Base-by-base conservation (phyloP, 345 rosid genomes). In the Sonneratia alba region DNA sequence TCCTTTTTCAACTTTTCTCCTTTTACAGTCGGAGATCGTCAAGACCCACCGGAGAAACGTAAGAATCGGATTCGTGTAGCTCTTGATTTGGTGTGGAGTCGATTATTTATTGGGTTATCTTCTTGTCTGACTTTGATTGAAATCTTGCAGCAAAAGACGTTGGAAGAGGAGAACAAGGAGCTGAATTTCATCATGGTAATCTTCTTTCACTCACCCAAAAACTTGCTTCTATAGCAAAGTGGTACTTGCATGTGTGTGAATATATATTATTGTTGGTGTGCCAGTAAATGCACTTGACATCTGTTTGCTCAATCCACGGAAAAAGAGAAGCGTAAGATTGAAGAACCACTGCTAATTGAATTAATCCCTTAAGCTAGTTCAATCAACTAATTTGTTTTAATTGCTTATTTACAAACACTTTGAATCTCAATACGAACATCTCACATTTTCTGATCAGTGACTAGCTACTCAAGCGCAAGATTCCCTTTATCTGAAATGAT, bases 1-100 rank as follows among this genome's bases (percentile, higher is more conserved):
- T 18, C 34, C 51, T 47, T 47, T 47, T 7, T 47, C 51, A 4
- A 4, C 51, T 55, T 62, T 70, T 62, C 72, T 70, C 49, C 63
- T 71, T 71, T 69, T 37, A 64, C 86, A 88, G 87, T 61, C 13
- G 69, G 93, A 86, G 74, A 3, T 72, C 65, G 62, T 77, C 53
- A 72, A 77, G 67, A 59, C 76, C 55, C 76, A 71, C 71, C 78
- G 78, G 75, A 85, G 80, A 79, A 77, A 82, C 55, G 93, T 88
- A 77, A 62, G 86, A 74, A 48, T 27, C 66, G 2, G 48, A 49
- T 57, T 47, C 51, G 2, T 47, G 51, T 13, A 47, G 15, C 51
- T 4, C 51, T 47, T 47, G 9, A 47, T 10, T 47, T 47, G 51
- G 51, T 4, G 6, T 8, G 5, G 19, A 22, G 15, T n/a, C 16